Evolutionary conservation across 148 eudicot species (phyloP), one percentile per base, ranked within the genome.

Genomic region (Beta vulgaris): DNA sequence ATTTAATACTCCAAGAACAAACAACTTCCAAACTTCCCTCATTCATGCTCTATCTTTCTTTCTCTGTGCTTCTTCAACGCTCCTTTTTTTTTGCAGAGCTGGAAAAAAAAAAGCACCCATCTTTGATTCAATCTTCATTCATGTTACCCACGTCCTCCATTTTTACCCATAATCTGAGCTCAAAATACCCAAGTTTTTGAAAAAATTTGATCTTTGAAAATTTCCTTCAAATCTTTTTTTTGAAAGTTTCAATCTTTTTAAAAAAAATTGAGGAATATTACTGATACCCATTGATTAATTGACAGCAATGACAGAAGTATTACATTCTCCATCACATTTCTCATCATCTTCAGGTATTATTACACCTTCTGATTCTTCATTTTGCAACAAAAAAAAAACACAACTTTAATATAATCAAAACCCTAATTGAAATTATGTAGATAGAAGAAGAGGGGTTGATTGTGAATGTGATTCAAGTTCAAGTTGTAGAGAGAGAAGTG

Each of bases 221-320:
- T 23, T 81, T 77, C 42, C 23, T 23, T 32, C 51, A 29, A 36
- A 43, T 31, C 2, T 31, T 67, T 63, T 63, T 73, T 53, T 49
- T 36, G 2, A 31, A n/a, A n/a, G n/a, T n/a, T n/a, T n/a, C n/a
- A n/a, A n/a, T n/a, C n/a, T n/a, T n/a, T n/a, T n/a, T n/a, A n/a
- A n/a, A n/a, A n/a, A n/a, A n/a, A n/a, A 31, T 42, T 54, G 10
- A 34, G 31, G 34, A 4, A 40, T 65, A 39, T 61, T 62, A 36
- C 26, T 10, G 69, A 32, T 63, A 67, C 44, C 62, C 76, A 34
- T 43, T 31, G 44, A 7, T 63, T 70, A 48, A 37, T 73, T 75
- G 73, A 39, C 75, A 77, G 75, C 82, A 78, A 92, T 93, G 96
- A 89, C 96, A 81, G 98, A 93, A 76, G 96, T 93, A 37, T 83